phyloP scores from a whole-genome alignment of 129 eudicot genomes.

The Lonicera japonica region DNA sequence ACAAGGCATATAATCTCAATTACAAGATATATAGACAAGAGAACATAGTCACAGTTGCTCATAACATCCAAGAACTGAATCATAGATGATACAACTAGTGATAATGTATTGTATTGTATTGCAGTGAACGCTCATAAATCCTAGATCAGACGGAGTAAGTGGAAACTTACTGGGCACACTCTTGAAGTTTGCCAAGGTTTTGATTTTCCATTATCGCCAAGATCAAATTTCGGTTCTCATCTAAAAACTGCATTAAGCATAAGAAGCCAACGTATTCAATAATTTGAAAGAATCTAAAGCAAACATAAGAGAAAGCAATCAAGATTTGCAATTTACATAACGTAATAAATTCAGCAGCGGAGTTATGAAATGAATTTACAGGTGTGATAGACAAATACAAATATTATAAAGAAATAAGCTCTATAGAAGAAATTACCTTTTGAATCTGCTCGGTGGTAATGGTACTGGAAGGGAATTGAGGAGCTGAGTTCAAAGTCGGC shows the following conservation, averaged over 20 bases:
- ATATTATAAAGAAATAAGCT: too few species aligned
- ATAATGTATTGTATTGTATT: too few species aligned
- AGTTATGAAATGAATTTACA: too few species aligned
- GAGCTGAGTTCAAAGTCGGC: slow-evolving; percentile 23
- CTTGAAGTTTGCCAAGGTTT: slow-evolving; percentile 69
- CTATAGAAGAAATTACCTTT: slow-evolving; percentile 35
- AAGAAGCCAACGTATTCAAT: not conserved
- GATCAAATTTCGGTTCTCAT: slow-evolving; percentile 79
- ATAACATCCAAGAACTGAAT: too few species aligned
- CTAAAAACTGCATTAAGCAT: slow-evolving; percentile 67
- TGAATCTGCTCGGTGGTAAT: slow-evolving; percentile 81
- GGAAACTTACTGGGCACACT: slow-evolving; percentile 82
- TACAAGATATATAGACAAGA: too few species aligned
- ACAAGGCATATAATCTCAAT: too few species aligned
- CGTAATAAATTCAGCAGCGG: too few species aligned
- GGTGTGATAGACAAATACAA: too few species aligned
- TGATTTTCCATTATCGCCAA: slow-evolving; percentile 86
- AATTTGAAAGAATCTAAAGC: not conserved
- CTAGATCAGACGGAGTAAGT: not conserved
- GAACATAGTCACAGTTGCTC: too few species aligned
- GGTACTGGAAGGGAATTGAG: slow-evolving; percentile 29
- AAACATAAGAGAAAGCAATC: too few species aligned
- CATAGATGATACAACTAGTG: not conserved
- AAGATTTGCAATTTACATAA: too few species aligned
- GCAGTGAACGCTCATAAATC: too few species aligned